Conservation (phyloP, 108 stramenopile genomes). For the Conticribra guillardii region DNA sequence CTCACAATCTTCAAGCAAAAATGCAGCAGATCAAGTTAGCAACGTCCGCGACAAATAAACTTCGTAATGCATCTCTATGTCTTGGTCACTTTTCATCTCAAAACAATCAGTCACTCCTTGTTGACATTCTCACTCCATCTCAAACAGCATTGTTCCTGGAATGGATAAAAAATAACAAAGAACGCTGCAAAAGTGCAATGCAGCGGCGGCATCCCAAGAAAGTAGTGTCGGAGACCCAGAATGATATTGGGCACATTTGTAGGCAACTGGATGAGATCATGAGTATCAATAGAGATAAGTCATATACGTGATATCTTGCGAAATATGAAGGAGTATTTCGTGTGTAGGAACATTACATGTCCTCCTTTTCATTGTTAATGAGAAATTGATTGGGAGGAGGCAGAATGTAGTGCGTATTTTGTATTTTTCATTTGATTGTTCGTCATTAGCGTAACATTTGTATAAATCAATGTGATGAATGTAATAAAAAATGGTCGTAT, state of each 20-base stretch:
- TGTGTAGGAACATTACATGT: too few species aligned
- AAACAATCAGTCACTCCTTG: slow-evolving; percentile 53
- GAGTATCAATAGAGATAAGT: background rate
- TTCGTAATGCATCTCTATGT: slow-evolving; percentile 67
- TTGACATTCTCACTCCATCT: slow-evolving; percentile 65
- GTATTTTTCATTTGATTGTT: too few species aligned
- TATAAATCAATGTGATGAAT: too few species aligned
- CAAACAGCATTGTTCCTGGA: slow-evolving; percentile 61
- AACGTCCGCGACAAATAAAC: slow-evolving; percentile 45
- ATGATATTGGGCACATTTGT: background rate
- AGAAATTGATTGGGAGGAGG: too few species aligned
- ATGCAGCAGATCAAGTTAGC: slow-evolving; percentile 63
- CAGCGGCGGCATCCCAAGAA: background rate
- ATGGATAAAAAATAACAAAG: slow-evolving; percentile 68
- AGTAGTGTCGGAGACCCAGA: background rate
- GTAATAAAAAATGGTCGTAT: too few species aligned
- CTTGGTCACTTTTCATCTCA: slow-evolving; percentile 58
- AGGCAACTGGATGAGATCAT: background rate
- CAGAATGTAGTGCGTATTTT: too few species aligned
- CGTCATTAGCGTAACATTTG: too few species aligned
- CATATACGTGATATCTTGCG: too few species aligned
- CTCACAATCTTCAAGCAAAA: slow-evolving; percentile 36
- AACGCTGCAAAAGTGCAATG: slow-evolving; percentile 37
- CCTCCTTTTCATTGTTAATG: too few species aligned
- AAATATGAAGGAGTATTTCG: too few species aligned